Conservation (phyloP, 1,284 basidiomycete species). For the Omphalotus olearius region DNA sequence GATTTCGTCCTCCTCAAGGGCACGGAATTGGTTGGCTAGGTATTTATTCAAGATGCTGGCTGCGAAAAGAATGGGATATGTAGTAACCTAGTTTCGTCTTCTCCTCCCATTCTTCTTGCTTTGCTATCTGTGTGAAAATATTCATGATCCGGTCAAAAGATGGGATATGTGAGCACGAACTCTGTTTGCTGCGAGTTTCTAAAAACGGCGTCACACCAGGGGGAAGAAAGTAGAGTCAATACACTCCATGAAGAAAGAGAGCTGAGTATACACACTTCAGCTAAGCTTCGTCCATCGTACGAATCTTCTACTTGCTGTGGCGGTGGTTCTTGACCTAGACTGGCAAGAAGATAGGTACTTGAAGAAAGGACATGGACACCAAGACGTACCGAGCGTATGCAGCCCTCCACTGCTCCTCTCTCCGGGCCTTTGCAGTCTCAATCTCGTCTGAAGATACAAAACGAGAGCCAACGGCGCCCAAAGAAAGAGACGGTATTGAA, state of each 20-base stretch:
- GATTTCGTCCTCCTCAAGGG: conserved; percentile 86
- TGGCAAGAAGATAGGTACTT: conserved; percentile 23
- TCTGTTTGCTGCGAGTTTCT: conserved; percentile 83
- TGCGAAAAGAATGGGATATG: conserved; percentile 2
- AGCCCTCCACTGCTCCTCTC: conserved; percentile 88
- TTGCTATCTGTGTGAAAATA: conserved; percentile 55
- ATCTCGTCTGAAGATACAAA: conserved; percentile 79
- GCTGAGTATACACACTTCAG: conserved; percentile 61
- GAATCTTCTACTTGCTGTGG: conserved; percentile 68
- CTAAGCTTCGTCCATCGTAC: conserved; percentile 86
- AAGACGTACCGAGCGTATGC: conserved; percentile 78
- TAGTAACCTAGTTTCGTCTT: conserved; percentile 77
- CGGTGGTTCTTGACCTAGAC: conserved; percentile 85
- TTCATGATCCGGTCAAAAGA: conserved; percentile 17
- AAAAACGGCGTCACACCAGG: conserved; percentile 25
- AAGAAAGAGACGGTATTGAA: conserved; percentile 60
- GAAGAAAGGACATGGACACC: conserved; percentile 2
- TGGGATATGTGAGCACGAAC: conserved; percentile 35
- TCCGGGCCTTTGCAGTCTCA: conserved; percentile 69
- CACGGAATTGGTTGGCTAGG: conserved; percentile 87
- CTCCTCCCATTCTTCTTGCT: conserved; percentile 94
- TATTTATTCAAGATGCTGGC: conserved; percentile 9
- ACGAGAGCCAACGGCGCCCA: conserved; percentile 67
- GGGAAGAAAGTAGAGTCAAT: conserved; percentile 39
- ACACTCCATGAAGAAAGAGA: conserved; percentile 15